Percentiles rank a stretch among this genome's conserved stretches.
phyloP scores from a whole-genome alignment of 2,329 filamentous ascomycete species.

The Plectosphaerella cucumerina region DNA sequence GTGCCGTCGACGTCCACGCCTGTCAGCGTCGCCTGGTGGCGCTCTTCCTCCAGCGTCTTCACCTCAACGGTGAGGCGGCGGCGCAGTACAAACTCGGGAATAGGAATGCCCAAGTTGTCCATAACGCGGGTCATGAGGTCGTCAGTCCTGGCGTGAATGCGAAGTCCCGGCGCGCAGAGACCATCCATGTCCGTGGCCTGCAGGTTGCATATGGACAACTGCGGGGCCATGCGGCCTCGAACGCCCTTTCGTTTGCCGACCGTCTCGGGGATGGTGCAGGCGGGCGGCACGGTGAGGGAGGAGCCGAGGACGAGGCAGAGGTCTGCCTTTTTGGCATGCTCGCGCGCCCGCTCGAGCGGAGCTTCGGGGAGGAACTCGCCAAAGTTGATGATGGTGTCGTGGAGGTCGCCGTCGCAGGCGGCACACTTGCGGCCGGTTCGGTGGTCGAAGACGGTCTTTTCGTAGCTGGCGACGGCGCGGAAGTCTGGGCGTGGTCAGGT shows the following conservation, averaged over 20 bases:
- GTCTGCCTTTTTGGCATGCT: conserved; percentile 35
- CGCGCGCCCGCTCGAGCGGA: conserved; percentile 24
- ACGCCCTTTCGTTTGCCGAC: conserved; percentile 16
- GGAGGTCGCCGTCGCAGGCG: conserved; percentile 29
- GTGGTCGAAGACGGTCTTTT: conserved; percentile 37
- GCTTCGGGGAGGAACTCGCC: conserved; percentile 29
- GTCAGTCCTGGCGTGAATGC: conserved; percentile 31
- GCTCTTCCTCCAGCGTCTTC: conserved; percentile 12
- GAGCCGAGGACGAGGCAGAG: conserved; percentile 42
- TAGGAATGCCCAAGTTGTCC: conserved; percentile 27
- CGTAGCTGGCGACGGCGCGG: conserved; percentile 36
- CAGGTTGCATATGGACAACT: conserved; percentile 41
- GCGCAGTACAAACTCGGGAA: conserved; percentile 32
- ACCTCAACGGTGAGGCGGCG: conserved; percentile 25
- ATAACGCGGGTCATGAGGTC: conserved; percentile 35
- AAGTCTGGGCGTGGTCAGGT: conserved; percentile 27
- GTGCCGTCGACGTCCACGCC: conserved; percentile 38
- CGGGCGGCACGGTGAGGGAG: conserved; percentile 37
- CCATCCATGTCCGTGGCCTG: conserved; percentile 37
- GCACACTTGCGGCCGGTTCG: conserved; percentile 41
- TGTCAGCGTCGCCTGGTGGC: conserved; percentile 21
- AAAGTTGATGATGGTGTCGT: conserved; percentile 43
- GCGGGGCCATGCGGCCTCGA: conserved; percentile 16
- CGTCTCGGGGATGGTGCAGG: conserved; percentile 33
- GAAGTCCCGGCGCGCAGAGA: conserved; percentile 17